Percentiles rank a stretch among this genome's conserved stretches.
Evolutionary conservation across 371 early-diverging fungal species (phyloP).

Genomic region (Circinella umbellata): DNA sequence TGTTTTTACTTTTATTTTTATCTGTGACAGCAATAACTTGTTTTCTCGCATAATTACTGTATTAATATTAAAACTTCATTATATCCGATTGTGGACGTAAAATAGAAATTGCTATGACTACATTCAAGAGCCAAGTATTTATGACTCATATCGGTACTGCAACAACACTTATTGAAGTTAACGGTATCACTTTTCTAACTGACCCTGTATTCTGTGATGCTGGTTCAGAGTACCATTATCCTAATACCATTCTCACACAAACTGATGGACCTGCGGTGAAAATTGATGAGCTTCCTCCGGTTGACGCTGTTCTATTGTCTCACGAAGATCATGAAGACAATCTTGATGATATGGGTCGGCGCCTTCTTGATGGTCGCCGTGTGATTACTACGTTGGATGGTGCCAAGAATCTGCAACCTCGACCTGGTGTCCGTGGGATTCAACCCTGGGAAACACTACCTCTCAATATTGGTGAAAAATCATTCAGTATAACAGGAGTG

Average conservation of each 20-base stretch:
- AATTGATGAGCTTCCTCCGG: not conserved
- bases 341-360: slow-evolving; percentile 1
- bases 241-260: not conserved
- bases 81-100: too few relatives aligned
- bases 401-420: slow-evolving; percentile 8
- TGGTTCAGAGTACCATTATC: not conserved
- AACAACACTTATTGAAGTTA: not conserved
- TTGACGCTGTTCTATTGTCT: not conserved
- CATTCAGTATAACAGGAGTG: not conserved
- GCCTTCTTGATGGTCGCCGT: slow-evolving; percentile 1
- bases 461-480: not conserved
- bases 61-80: too few relatives aligned
- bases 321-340: slow-evolving; percentile 8
- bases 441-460: slow-evolving; percentile 4
- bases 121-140: not conserved
- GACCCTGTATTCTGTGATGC: slow-evolving; percentile 5
- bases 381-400: slow-evolving; percentile 6
- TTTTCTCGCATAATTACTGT: too few relatives aligned
- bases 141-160: slow-evolving; percentile 11
- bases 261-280: not conserved
- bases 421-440: slow-evolving; percentile 2
- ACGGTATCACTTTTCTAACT: not conserved
- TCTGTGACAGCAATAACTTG: too few relatives aligned
- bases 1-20: too few relatives aligned
- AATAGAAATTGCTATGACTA: not conserved